phyloP scores from a whole-genome alignment of 116 monocot genomes.

The Posidonia oceanica region DNA sequence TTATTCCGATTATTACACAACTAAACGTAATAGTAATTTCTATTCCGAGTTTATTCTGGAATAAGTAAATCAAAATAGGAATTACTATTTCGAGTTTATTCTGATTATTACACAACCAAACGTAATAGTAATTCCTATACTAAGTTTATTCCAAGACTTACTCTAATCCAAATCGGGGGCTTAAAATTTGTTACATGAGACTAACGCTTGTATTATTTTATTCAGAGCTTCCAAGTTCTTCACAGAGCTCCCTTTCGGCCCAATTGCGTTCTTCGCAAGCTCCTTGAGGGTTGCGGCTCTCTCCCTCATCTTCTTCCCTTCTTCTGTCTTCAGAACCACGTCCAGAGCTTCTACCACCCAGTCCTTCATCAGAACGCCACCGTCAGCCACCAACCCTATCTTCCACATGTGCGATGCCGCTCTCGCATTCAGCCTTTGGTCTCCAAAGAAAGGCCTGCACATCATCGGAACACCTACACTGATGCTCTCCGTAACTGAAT shows the following conservation, averaged over 20 bases:
- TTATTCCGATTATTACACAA: no score
- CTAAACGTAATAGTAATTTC: no score
- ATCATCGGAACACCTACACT: slow-evolving; percentile 42
- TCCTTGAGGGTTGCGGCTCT: slow-evolving; percentile 12
- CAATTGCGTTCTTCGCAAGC: slow-evolving; percentile 6
- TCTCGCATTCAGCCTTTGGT: slow-evolving; percentile 39
- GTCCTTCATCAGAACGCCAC: slow-evolving; percentile 12
- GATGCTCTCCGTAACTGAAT: slow-evolving; percentile 38
- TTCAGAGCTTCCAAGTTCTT: slow-evolving; percentile 11
- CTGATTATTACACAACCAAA: no score
- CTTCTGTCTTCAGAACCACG: slow-evolving; percentile 15
- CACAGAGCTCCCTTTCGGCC: slow-evolving; percentile 17
- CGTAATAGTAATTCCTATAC: no score
- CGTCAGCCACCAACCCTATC: slow-evolving; percentile 26
- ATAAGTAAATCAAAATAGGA: no score
- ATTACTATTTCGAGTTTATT: no score
- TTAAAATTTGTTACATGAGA: no score
- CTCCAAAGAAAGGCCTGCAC: slow-evolving; percentile 37
- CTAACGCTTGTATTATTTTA: no score
- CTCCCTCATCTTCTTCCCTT: slow-evolving; percentile 37
- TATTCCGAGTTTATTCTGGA: no score
- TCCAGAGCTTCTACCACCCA: slow-evolving; percentile 13
- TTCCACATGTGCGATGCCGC: slow-evolving; percentile 25
- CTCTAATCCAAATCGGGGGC: no score
- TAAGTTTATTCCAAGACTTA: no score